Evolutionary conservation across 495 filamentous ascomycete genomes (phyloP).

Genomic region (Annulohypoxylon bovei): DNA sequence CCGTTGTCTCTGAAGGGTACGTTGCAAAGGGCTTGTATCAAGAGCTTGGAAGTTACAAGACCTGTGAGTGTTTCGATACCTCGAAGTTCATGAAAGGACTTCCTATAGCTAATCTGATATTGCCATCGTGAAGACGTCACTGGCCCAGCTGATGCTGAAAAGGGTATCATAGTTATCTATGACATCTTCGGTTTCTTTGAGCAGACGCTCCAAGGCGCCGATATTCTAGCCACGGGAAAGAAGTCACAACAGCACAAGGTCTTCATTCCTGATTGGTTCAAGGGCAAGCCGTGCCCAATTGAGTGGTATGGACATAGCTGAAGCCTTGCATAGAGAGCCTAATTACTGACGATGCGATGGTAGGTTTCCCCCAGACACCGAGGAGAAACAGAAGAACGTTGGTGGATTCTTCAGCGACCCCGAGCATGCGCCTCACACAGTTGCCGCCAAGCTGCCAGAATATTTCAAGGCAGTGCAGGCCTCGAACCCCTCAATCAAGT

Average conservation of each 20-base stretch:
- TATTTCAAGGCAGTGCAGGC: slow-evolving; percentile 8
- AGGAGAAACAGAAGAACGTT: slow-evolving; percentile 9
- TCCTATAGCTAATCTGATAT: neutral
- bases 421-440: neutral
- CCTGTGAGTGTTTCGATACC: neutral
- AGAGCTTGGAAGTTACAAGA: neutral
- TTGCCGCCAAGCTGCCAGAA: slow-evolving; percentile 7
- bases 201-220: slow-evolving; percentile 4
- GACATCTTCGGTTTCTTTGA: slow-evolving; percentile 7
- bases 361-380: slow-evolving; percentile 8
- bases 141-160: neutral
- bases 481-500: slow-evolving; percentile 4
- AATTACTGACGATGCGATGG: neutral
- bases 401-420: slow-evolving; percentile 6
- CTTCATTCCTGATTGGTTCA: slow-evolving; percentile 1
- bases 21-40: neutral
- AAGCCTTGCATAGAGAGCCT: neutral
- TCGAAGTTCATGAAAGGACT: neutral
- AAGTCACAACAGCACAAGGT: neutral
- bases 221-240: neutral
- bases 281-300: slow-evolving; percentile 4
- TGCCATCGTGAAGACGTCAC: slow-evolving; percentile 1
- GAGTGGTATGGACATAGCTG: slow-evolving; percentile 3
- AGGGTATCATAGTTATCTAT: slow-evolving; percentile 7
- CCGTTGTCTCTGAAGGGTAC: neutral